Evolutionary conservation across 2,329 filamentous ascomycete genomes (phyloP), one percentile per base, ranked within the genome.

Genomic region (Aphanoascus verrucosus): DNA sequence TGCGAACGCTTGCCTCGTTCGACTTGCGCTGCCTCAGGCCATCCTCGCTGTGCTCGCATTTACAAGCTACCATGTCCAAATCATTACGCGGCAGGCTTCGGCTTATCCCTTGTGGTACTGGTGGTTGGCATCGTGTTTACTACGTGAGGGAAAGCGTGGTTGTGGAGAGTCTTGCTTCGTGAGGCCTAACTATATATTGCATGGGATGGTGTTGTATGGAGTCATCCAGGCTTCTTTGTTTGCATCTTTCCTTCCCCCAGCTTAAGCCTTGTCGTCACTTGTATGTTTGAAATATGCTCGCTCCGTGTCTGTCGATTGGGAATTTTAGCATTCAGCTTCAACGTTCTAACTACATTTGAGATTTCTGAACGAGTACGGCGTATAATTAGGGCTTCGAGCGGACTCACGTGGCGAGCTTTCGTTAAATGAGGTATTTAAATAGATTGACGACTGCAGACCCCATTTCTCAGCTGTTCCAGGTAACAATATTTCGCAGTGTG

Each of bases 101-200:
- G 91, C 84, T 0, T 95, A 91, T 67, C 86, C 89, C 1, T 70
- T 93, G 15, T 96, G 89, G 88, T 93, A 95, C 65, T 84, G 86
- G 76, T 88, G 85, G 75, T 66, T 94, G 38, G 86, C 86, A 0
- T 71, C 69, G 15, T 57, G 57, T 35, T 59, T 63, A 14, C 55
- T 69, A 43, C 57, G 59, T 32, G 55, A 59, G 34, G 54, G 52
- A 58, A 57, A 46, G 49, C 53, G 5, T 35, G 38, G 37, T 4
- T 31, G 14, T 2, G 35, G 46, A 31, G 34, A 23, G 37, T 17
- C 46, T 48, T 17, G 19, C 31, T 38, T 20, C 61, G 62, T 50
- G 38, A 61, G 45, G 17, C 48, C 52, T 2, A 54, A 63, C 48
- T 58, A 64, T 48, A 65, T 82, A 14, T 75, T 87, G 43, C 72